These are phyloP conservation scores for Magnaporthiopsis rhizophila DNA, from an alignment of 2,329 filamentous ascomycete species.

Conservation along the genomic window DNA sequence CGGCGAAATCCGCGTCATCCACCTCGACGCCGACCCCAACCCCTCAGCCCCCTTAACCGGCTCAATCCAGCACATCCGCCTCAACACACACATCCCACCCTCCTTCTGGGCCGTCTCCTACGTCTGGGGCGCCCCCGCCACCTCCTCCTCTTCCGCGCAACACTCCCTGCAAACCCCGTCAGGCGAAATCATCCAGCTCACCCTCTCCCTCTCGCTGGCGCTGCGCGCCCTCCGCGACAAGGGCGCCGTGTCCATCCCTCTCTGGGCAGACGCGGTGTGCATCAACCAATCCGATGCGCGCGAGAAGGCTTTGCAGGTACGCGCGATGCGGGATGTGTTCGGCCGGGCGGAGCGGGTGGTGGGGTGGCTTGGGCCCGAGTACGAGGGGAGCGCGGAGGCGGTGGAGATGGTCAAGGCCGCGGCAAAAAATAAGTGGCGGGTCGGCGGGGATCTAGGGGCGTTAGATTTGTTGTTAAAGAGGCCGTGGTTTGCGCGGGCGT, in stretches of 20 bases:
- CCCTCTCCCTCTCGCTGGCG: neutral
- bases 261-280: constrained; percentile 3
- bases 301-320: neutral
- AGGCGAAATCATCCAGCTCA: neutral
- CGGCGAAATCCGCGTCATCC: neutral
- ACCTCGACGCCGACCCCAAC: neutral
- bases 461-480: neutral
- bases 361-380: neutral
- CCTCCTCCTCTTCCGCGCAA: too few relatives aligned
- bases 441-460: neutral
- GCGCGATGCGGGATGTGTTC: neutral
- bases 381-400: neutral
- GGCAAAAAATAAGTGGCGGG: too few relatives aligned
- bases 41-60: neutral
- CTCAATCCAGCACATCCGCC: neutral
- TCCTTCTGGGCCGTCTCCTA: constrained; percentile 1
- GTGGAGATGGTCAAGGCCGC: neutral
- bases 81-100: neutral
- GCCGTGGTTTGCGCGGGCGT: neutral
- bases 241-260: neutral
- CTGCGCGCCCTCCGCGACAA: neutral
- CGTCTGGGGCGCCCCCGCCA: neutral
- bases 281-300: constrained; percentile 1
- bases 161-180: too few relatives aligned
- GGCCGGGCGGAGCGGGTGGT: neutral